Evolutionary conservation across 2,329 filamentous ascomycete species (phyloP), one percentile per base, ranked within the genome.

Genomic region (Akanthomyces dipterigenus): DNA sequence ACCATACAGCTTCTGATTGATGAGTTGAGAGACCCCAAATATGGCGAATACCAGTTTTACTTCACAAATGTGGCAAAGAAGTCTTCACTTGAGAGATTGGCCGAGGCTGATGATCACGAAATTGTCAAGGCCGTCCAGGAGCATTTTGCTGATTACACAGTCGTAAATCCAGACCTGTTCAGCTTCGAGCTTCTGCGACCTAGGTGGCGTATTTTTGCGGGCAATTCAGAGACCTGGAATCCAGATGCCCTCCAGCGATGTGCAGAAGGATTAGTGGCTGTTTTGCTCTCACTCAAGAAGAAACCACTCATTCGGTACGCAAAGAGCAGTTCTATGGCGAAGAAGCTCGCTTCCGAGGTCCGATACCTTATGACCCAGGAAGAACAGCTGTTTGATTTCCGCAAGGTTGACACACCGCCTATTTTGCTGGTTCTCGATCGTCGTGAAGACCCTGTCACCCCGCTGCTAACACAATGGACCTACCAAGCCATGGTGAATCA

Each of bases 401-500:
- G 93, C 65, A 93, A 91, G 73, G 89, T 93, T 57, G 95, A 99
- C 73, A 99, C 95, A 0, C 90, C 93, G 9, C 95, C 96, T 0
- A 93, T 99, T 67, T 80, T 99, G 16, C 81, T 99, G 38, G 85
- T 99, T 59, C 77, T 99, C 34, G 95, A 99, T 75, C 86, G 95
- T 46, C 85, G 95, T 72, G 93, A 97, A 71, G 95, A 99, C 69
- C 93, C 95, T 0, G 89, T 98, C 55, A 99, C 95, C 3, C 95
- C 95, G 0, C 78, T 99, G 12, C 82, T 99, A 54, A 96, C 92
- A 3, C 95, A 99, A 72, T 99, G 95, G 95, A 99, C 95, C 28
- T 99, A 99, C 70, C 95, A 99, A 76, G 95, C 95, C n/a, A 99
- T 99, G 93, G 95, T 99, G 0, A 95, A 99, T 72, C 95, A 99